These are phyloP conservation scores for Ganoderma meredithae DNA, from an alignment of 1,284 basidiomycete species.

Conservation along the genomic window DNA sequence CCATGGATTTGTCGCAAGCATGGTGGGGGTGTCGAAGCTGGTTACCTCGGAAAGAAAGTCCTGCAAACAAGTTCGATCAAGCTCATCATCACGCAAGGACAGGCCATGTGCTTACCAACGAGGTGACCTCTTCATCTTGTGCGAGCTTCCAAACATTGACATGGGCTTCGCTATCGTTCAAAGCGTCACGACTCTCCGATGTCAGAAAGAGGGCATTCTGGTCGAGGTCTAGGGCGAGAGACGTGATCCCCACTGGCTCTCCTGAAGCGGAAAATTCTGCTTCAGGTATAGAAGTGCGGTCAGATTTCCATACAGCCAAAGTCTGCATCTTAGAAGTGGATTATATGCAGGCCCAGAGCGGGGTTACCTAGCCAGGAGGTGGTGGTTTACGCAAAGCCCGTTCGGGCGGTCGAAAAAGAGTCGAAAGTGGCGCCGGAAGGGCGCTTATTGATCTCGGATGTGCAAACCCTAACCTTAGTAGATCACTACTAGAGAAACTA, in stretches of 20 bases:
- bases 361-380: not conserved
- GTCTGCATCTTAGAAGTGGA: conserved; percentile 13
- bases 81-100: not conserved
- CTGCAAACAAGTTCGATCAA: conserved; percentile 2
- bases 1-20: conserved; percentile 38
- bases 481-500: no score
- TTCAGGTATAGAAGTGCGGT: conserved; percentile 6
- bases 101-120: not conserved
- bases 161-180: conserved; percentile 56
- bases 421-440: not conserved
- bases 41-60: conserved; percentile 31
- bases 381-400: not conserved
- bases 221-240: conserved; percentile 74
- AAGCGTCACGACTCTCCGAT: conserved; percentile 61
- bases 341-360: not conserved
- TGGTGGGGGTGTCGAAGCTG: conserved; percentile 36
- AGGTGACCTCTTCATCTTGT: conserved; percentile 32
- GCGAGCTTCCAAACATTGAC: conserved; percentile 51
- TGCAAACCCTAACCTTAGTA: conserved; percentile 8
- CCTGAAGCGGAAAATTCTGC: conserved; percentile 18
- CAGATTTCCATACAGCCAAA: conserved; percentile 11
- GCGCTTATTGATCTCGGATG: conserved; percentile 9
- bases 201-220: conserved; percentile 66
- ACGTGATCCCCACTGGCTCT: conserved; percentile 42
- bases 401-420: not conserved